phyloP scores from a whole-genome alignment of 768 basidiomycete species.

The Saitozyma sp. region DNA sequence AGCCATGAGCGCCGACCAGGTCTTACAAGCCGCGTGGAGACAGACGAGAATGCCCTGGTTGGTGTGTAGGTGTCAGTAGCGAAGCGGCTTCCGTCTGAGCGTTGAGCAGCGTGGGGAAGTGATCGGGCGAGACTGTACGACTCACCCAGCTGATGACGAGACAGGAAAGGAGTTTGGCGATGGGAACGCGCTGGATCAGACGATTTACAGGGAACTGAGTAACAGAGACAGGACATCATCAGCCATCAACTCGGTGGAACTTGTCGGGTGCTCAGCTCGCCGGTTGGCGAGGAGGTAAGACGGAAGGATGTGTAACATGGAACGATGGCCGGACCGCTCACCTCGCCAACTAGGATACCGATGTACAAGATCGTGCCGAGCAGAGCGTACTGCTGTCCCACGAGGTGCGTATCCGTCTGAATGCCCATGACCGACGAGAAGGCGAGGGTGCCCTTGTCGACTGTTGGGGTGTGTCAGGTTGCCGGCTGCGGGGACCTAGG shows the following conservation, averaged over 20 bases:
- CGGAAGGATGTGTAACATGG: not conserved
- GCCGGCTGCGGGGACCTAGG: not conserved
- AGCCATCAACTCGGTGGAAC: not conserved
- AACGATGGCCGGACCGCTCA: not conserved
- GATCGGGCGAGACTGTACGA: slow-evolving; percentile 5
- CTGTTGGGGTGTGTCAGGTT: slow-evolving; percentile 4
- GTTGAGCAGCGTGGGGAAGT: too few species aligned
- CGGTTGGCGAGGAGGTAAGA: not conserved
- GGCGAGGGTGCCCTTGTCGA: slow-evolving; percentile 41
- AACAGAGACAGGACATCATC: slow-evolving; percentile 36
- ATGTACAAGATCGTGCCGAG: slow-evolving; percentile 41
- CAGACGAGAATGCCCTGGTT: slow-evolving; percentile 58
- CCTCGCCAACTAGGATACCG: slow-evolving; percentile 31
- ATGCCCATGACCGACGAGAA: slow-evolving; percentile 47
- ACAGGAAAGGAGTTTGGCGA: slow-evolving; percentile 59
- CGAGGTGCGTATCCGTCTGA: slow-evolving; percentile 55
- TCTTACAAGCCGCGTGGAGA: slow-evolving; percentile 58
- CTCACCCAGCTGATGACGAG: slow-evolving; percentile 50
- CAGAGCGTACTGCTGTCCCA: slow-evolving; percentile 60
- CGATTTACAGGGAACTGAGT: slow-evolving; percentile 24
- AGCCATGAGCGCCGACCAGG: slow-evolving; percentile 53
- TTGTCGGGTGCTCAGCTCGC: too few species aligned
- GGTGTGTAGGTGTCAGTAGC: not conserved
- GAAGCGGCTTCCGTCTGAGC: not conserved
- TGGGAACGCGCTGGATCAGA: slow-evolving; percentile 58